Evolutionary conservation across 768 basidiomycete genomes (phyloP).

Genomic region (Suillus ampliporus): DNA sequence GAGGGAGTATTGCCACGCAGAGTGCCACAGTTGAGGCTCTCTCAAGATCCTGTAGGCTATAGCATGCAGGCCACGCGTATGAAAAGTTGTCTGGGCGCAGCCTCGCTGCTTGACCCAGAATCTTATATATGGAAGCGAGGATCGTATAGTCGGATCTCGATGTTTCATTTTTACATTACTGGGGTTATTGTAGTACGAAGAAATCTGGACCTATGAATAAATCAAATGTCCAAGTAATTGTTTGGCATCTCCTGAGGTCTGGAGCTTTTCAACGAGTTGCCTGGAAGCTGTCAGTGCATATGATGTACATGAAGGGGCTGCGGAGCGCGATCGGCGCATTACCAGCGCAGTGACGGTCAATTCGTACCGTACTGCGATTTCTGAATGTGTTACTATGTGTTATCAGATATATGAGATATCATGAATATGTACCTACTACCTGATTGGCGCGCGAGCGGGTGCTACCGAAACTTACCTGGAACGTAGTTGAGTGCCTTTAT

Average conservation of each 20-base stretch:
- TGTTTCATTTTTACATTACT: not conserved
- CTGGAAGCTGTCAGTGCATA: not conserved
- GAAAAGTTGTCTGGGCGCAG: not conserved
- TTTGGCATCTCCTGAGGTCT: not conserved
- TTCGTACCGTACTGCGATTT: too few species aligned
- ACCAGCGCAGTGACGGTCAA: not conserved
- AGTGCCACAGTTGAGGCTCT: too few species aligned
- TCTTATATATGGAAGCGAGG: too few species aligned
- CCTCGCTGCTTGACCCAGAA: not conserved
- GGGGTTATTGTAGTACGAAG: not conserved
- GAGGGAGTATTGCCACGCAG: not conserved
- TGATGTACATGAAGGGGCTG: not conserved
- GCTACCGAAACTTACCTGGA: not conserved
- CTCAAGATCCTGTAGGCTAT: too few species aligned
- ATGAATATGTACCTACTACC: not conserved
- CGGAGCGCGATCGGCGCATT: not conserved
- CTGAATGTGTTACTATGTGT: not conserved
- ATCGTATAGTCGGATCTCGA: too few species aligned
- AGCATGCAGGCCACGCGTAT: too few species aligned
- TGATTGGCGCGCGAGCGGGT: not conserved
- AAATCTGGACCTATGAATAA: not conserved
- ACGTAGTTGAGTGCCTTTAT: not conserved
- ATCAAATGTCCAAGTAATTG: not conserved
- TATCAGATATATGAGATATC: not conserved
- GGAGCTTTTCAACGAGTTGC: not conserved